phyloP scores from a whole-genome alignment of 2,329 filamentous ascomycete genomes.

The Aspergillus niger region DNA sequence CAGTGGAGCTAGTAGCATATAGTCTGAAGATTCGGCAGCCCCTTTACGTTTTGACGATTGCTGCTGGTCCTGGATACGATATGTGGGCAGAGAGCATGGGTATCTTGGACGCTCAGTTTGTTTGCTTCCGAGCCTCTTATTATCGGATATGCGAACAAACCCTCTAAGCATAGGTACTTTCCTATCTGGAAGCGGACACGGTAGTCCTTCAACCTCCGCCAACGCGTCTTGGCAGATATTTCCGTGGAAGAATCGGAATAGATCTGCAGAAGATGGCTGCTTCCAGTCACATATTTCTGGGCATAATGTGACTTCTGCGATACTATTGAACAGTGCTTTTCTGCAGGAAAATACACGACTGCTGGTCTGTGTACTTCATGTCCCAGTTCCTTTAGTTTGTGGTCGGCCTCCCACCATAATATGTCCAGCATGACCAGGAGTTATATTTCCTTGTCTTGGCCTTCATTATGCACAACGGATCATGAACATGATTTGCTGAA shows the following conservation, averaged over 20 bases:
- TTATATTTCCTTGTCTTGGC: neutral
- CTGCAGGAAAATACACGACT: neutral
- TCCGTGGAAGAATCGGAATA: conserved; percentile 1
- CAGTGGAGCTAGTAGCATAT: no score
- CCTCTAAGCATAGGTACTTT: neutral
- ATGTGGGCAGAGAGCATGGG: no score
- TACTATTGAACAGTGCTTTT: neutral
- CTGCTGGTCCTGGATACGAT: no score
- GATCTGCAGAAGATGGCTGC: neutral
- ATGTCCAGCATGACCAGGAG: neutral
- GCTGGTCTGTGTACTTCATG: neutral
- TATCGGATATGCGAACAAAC: no score
- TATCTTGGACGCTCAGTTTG: no score
- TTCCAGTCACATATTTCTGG: neutral
- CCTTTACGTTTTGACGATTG: no score
- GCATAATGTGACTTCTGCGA: neutral
- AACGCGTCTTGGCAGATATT: neutral
- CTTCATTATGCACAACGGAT: neutral
- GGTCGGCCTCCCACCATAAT: neutral
- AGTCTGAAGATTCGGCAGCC: no score
- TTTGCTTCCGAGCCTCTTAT: no score
- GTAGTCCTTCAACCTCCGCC: neutral
- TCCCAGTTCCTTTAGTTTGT: neutral
- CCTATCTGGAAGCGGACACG: conserved; percentile 3
- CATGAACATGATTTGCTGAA: neutral